A percentile compares a stretch with the other conserved stretches of the same genome.
Evolutionary conservation across 768 basidiomycete species (phyloP).

Genomic region (Phlegmacium glaucopus): DNA sequence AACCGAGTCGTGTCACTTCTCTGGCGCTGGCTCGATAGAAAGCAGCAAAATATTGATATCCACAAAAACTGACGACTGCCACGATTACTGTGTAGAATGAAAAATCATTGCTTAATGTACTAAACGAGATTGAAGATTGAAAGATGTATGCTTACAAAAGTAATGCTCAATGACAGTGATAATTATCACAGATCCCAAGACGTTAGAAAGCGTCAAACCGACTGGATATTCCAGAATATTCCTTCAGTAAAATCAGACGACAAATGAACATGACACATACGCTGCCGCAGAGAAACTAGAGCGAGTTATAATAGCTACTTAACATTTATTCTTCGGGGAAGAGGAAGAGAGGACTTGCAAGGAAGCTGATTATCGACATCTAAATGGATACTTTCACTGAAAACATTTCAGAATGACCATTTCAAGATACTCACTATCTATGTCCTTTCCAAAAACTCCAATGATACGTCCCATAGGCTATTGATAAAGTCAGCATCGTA

Average conservation of each 20-base stretch:
- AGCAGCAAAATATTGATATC: slow-evolving; percentile 61
- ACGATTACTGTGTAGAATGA: slow-evolving; percentile 43
- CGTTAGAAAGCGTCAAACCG: slow-evolving; percentile 45
- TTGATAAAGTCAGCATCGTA: neutral
- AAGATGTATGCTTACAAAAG: slow-evolving; percentile 42
- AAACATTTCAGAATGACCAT: neutral
- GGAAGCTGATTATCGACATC: slow-evolving; percentile 61
- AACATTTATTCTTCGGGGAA: neutral
- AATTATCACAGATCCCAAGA: slow-evolving; percentile 50
- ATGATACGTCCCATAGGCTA: slow-evolving; percentile 60
- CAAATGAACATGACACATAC: slow-evolving; percentile 34
- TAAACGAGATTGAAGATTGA: neutral
- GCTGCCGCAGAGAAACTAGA: slow-evolving; percentile 53
- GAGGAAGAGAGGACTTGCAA: slow-evolving; percentile 30
- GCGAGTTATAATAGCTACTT: neutral
- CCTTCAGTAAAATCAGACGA: neutral
- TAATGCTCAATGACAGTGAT: slow-evolving; percentile 58
- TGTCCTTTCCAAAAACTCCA: slow-evolving; percentile 63
- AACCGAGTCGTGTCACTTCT: slow-evolving; percentile 59
- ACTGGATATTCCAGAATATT: slow-evolving; percentile 39
- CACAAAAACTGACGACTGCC: slow-evolving; percentile 47
- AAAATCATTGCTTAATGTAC: neutral
- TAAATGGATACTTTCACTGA: slow-evolving; percentile 15
- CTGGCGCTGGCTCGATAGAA: slow-evolving; percentile 73
- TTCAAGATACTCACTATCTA: slow-evolving; percentile 44